Conservation (phyloP, 257 asterid genomes). For the Perilla frutescens region DNA sequence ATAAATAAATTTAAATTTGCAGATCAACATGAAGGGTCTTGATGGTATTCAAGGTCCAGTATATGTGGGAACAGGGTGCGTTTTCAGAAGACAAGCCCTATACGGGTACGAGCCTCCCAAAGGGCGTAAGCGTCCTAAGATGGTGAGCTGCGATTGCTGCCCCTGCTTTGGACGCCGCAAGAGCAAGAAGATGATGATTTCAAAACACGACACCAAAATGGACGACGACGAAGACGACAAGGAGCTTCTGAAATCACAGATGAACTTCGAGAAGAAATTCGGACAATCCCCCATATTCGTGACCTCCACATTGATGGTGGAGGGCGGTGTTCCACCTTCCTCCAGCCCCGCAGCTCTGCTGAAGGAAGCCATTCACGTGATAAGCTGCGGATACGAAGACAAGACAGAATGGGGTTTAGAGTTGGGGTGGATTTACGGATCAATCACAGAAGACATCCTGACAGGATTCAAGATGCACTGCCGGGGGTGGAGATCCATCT, state of each 20-base stretch:
- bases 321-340: constrained; percentile 98
- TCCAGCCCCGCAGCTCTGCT: constrained; percentile 96
- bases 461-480: constrained; percentile 98
- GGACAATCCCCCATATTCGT: constrained; percentile 92
- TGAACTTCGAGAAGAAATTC: constrained; percentile 93
- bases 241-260: constrained; percentile 80
- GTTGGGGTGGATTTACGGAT: constrained; percentile 97
- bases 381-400: constrained; percentile 98
- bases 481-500: constrained; percentile 94
- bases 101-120: constrained; percentile 92
- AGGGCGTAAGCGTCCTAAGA: constrained; percentile 77
- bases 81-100: constrained; percentile 82
- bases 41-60: constrained; percentile 98
- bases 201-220: too few species aligned
- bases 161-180: constrained; percentile 86
- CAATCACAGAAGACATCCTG: constrained; percentile 92
- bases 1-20: constrained; percentile 9
- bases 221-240: constrained; percentile 58
- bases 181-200: neutral
- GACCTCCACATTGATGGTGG: constrained; percentile 88
- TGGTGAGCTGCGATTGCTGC: constrained; percentile 94
- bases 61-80: constrained; percentile 96
- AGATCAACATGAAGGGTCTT: constrained; percentile 94
- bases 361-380: constrained; percentile 95
- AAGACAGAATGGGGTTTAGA: constrained; percentile 98